Evolutionary conservation across 108 stramenopile species (phyloP), one percentile per base, ranked within the genome.

Genomic region (Fistulifera pelliculosa): DNA sequence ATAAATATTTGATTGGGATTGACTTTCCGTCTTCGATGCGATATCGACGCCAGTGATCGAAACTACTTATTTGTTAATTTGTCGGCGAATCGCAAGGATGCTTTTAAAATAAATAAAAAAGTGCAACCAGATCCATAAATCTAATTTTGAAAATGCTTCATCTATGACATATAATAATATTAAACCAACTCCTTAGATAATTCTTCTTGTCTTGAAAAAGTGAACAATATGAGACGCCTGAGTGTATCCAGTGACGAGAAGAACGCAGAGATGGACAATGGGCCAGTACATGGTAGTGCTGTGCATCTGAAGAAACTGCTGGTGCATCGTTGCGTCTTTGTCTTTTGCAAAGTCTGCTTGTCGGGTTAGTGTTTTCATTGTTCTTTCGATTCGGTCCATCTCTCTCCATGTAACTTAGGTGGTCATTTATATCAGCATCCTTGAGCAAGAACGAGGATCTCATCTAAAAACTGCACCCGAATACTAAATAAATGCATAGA

Each of bases 211-310:
- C 54, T 85, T 66, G 54, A 90, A 86, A 61, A 90, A 90, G 28
- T 62, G 65, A 22, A 81, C 69, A 64, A 90, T 81, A 56, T 90
- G 84, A 49, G 74, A 79, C 2, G 80, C 84, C 66, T 90, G 88
- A 10, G 84, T 86, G 55, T 86, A 90, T 4, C 88, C 88, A 21
- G 80, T 90, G 17, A 86, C 43, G 43, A 86, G 53, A 42, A 90
- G 61, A 27, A 90, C 77, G 35, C 77, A 71, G 25, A 81, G 57
- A 42, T 90, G 84, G 22, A 90, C 62, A 55, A 90, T 80, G n/a
- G 88, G 88, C 88, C 88, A 90, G 58, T 76, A 90, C 62, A 71
- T 65, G 43, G 80, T 77, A 10, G 88, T 84, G 41, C 65, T 64
- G 69, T 90, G 75, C 79, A 90, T 84, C 11, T 65, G 67, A 53